Base-by-base conservation (phyloP, 768 basidiomycete genomes). In the Mycena amicta region DNA sequence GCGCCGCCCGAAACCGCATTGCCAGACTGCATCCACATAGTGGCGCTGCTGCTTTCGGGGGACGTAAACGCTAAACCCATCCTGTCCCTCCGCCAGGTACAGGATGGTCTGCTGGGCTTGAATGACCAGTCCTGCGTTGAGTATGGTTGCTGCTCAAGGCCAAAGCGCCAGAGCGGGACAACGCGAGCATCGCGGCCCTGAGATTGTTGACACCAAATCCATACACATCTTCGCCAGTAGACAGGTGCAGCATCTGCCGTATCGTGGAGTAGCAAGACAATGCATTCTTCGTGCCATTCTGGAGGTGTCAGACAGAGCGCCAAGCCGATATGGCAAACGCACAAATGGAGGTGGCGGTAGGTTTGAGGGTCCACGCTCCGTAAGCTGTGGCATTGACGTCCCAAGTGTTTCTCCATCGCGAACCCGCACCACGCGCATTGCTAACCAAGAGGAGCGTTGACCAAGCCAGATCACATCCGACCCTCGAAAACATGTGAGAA, bases 31-130 rank as follows among this genome's bases (percentile, higher is more conserved):
- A 77, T 68, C 68, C 79, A 82, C 26, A 70, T 69, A 20, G 79
- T 81, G n/a, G 80, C 79, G 49, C 80, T 67, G 60, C 78, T 80
- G 16, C 81, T 80, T n/a, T n/a, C n/a, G n/a, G n/a, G n/a, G n/a
- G n/a, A n/a, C n/a, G n/a, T n/a, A n/a, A n/a, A n/a, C 76, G 20
- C 56, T 62, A 56, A 75, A 77, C n/a, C 69, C 72, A 2, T 64
- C 55, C 62, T 81, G 81, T 0, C 81, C 80, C 5, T 69, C 57
- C 25, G 70, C 70, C 13, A 76, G 67, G 68, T 74, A 83, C 26
- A 80, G 63, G 26, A 83, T 59, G 53, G 75, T 76, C 25, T 69
- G 68, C 53, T 77, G 73, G 3, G 78, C 65, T 57, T 71, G 60
- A 23, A 82, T 67, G 23, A 74, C 74, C 11, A 77, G 69, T 4